These are phyloP conservation scores for Globisporangium paddicum DNA, from an alignment of 352 stramenopile genomes.

Conservation along the genomic window DNA sequence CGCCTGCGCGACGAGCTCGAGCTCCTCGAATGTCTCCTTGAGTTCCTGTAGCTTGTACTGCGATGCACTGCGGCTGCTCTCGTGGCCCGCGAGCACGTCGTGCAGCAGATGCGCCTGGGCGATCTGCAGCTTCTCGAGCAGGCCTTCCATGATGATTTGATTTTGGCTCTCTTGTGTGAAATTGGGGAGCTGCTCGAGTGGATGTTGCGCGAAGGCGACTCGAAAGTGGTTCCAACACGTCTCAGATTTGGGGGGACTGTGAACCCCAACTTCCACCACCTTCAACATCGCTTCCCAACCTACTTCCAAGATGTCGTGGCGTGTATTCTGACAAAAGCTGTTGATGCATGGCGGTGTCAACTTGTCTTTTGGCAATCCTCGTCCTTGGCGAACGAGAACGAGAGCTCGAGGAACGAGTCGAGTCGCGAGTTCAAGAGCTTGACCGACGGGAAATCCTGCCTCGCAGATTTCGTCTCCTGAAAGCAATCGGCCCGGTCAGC, in stretches of 20 bases:
- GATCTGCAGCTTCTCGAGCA: constrained; percentile 36
- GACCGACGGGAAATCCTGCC: too few relatives aligned
- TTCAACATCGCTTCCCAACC: neutral
- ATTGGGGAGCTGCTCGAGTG: neutral
- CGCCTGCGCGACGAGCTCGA: constrained; percentile 50
- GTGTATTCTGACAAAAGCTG: too few relatives aligned
- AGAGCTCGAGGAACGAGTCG: too few relatives aligned
- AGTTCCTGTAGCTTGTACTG: constrained; percentile 24
- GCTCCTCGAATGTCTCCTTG: constrained; percentile 38
- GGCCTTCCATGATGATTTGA: constrained; percentile 32
- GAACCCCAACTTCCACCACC: neutral
- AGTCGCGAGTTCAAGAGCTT: too few relatives aligned
- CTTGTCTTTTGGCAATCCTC: too few relatives aligned
- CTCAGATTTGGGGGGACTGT: neutral
- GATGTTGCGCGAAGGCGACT: constrained; percentile 19
- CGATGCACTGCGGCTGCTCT: constrained; percentile 14
- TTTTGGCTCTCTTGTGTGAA: neutral
- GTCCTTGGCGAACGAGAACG: too few relatives aligned
- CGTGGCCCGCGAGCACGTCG: constrained; percentile 18
- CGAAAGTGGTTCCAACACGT: neutral
- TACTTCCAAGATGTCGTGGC: too few relatives aligned
- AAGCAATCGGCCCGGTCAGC: too few relatives aligned
- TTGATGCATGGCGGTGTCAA: too few relatives aligned
- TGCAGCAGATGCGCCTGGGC: constrained; percentile 38
- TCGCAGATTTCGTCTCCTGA: too few relatives aligned